A percentile compares a stretch with the other conserved stretches of the same genome.
Evolutionary conservation across 1,139 yeast species (phyloP).

Genomic region (Meyerozyma guilliermondii): DNA sequence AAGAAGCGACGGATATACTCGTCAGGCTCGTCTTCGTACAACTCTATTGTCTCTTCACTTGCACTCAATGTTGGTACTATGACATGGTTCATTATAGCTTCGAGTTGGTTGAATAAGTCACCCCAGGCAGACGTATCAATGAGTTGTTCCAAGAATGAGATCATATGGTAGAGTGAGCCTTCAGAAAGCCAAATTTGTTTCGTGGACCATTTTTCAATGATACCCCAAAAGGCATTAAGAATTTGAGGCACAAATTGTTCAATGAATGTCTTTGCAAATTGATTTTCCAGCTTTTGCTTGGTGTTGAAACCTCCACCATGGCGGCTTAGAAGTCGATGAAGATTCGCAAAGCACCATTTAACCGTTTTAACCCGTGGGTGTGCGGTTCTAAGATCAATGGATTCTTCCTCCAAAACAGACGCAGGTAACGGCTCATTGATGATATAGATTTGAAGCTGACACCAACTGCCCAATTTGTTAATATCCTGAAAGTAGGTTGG

Average conservation of each 20-base stretch:
- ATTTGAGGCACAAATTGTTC: slow-evolving; percentile 57
- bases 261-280: slow-evolving; percentile 44
- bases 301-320: slow-evolving; percentile 48
- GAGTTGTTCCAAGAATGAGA: slow-evolving; percentile 60
- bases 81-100: slow-evolving; percentile 53
- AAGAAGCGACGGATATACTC: slow-evolving; percentile 68
- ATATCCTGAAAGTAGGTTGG: slow-evolving; percentile 54
- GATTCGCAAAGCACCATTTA: slow-evolving; percentile 72
- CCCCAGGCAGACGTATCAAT: slow-evolving; percentile 52
- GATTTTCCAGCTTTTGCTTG: slow-evolving; percentile 27
- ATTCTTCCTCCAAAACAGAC: slow-evolving; percentile 32
- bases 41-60: slow-evolving; percentile 48
- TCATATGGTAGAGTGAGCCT: slow-evolving; percentile 54
- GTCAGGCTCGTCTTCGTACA: slow-evolving; percentile 69
- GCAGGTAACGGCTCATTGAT: slow-evolving; percentile 41
- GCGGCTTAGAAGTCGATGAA: slow-evolving; percentile 53
- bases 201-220: slow-evolving; percentile 58
- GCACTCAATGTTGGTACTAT: slow-evolving; percentile 62
- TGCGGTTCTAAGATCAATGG: slow-evolving; percentile 25
- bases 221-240: slow-evolving; percentile 51
- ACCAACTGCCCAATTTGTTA: slow-evolving; percentile 57
- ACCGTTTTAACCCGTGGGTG: slow-evolving; percentile 56
- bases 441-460: slow-evolving; percentile 52
- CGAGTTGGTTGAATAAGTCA: slow-evolving; percentile 50
- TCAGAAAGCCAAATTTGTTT: slow-evolving; percentile 57